phyloP scores from a whole-genome alignment of 2,329 filamentous ascomycete species.

The Trichothecium roseum region DNA sequence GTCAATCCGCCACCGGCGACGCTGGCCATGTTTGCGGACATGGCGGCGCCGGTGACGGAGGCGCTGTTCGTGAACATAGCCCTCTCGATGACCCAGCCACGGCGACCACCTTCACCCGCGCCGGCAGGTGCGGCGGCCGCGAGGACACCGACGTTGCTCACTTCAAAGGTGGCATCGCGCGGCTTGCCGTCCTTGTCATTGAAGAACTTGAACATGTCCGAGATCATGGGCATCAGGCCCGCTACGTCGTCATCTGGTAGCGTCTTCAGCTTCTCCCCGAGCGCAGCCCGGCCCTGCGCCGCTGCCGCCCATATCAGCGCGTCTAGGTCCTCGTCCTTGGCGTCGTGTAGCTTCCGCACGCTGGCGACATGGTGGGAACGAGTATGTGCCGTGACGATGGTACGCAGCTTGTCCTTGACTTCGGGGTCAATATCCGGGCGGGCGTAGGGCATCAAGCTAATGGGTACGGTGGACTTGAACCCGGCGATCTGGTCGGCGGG shows the following conservation, averaged over 20 bases:
- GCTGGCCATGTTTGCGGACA: slow-evolving; percentile 37
- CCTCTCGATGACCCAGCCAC: slow-evolving; percentile 27
- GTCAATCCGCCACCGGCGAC: slow-evolving; percentile 28
- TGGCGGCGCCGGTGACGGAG: slow-evolving; percentile 28
- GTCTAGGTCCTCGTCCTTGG: slow-evolving; percentile 9
- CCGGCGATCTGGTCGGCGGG: slow-evolving; percentile 17
- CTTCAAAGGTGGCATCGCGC: slow-evolving; percentile 34
- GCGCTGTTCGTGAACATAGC: slow-evolving; percentile 40
- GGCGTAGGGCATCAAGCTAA: slow-evolving; percentile 31
- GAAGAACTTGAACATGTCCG: slow-evolving; percentile 32
- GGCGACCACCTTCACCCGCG: slow-evolving; percentile 2
- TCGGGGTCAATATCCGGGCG: slow-evolving; percentile 14
- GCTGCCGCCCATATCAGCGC: slow-evolving; percentile 32
- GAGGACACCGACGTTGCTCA: slow-evolving; percentile 43
- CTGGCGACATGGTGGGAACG: slow-evolving; percentile 17
- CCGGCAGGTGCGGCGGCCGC: slow-evolving; percentile 5
- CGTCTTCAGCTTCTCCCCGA: slow-evolving; percentile 19
- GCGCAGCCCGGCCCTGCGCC: slow-evolving; percentile 19
- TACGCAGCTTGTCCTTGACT: slow-evolving; percentile 22
- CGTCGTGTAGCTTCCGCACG: slow-evolving; percentile 14
- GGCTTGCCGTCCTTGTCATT: slow-evolving; percentile 28
- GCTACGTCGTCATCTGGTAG: slow-evolving; percentile 32
- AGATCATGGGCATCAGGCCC: slow-evolving; percentile 29
- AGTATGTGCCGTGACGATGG: slow-evolving; percentile 25
- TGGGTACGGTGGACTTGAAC: slow-evolving; percentile 30